Evolutionary conservation across 2,329 filamentous ascomycete genomes (phyloP).

Genomic region (Aspergillus fischeri): DNA sequence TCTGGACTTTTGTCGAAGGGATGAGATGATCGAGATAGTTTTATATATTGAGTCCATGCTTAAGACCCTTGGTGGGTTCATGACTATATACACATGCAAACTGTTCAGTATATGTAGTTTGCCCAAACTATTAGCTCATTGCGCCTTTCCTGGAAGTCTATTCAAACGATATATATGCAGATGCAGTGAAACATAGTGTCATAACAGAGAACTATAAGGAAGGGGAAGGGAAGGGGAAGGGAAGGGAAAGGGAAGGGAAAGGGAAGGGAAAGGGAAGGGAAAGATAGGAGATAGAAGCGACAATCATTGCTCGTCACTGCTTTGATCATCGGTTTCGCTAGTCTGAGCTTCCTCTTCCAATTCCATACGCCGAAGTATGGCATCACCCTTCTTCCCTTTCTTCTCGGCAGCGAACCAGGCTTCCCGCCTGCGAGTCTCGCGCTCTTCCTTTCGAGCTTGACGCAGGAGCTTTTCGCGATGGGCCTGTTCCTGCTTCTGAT

Average conservation of each 20-base stretch:
- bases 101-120: background rate
- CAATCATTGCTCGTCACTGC: slow-evolving; percentile 24
- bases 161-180: background rate
- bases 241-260: background rate
- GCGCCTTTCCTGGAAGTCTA: background rate
- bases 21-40: background rate
- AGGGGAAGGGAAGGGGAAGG: background rate
- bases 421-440: slow-evolving; percentile 37
- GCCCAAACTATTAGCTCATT: background rate
- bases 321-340: slow-evolving; percentile 35
- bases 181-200: background rate
- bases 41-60: background rate
- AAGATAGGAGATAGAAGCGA: background rate
- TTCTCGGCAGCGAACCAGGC: slow-evolving; percentile 45
- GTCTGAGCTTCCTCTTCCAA: slow-evolving; percentile 29
- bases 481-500: slow-evolving; percentile 35
- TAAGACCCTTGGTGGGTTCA: background rate
- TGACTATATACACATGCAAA: background rate
- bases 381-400: slow-evolving; percentile 40
- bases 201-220: background rate
- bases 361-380: slow-evolving; percentile 37
- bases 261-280: background rate
- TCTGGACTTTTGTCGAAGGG: background rate
- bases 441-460: slow-evolving; percentile 37
- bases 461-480: slow-evolving; percentile 29